These are phyloP conservation scores for Petunia hybrid DNA, from an alignment of 305 asterid species.

Conservation along the genomic window DNA sequence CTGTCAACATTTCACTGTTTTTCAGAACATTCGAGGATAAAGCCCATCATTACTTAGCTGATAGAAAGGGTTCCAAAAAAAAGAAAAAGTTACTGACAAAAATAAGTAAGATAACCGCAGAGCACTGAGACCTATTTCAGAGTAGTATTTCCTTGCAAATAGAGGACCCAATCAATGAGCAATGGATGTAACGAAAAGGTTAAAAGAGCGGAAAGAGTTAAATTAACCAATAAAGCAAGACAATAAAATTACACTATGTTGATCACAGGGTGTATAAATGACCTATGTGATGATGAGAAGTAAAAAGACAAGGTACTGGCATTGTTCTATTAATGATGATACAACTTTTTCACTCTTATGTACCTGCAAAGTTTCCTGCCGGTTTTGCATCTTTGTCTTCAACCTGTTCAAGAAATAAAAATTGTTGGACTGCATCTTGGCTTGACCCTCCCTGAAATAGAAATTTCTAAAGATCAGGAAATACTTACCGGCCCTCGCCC, in stretches of 20 bases:
- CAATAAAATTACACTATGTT: background rate
- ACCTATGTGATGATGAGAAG: constrained; percentile 26
- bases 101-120: background rate
- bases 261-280: background rate
- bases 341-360: constrained; percentile 16
- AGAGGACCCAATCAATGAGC: constrained; percentile 27
- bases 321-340: background rate
- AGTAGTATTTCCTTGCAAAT: constrained; percentile 29
- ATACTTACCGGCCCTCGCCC: constrained; percentile 64
- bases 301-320: background rate
- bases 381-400: constrained; percentile 61
- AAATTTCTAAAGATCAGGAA: constrained; percentile 21
- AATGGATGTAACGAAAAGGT: background rate
- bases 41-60: constrained; percentile 14
- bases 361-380: constrained; percentile 67
- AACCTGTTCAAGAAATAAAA: constrained; percentile 53
- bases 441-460: background rate
- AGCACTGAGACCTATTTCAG: background rate
- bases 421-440: background rate
- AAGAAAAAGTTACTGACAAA: background rate
- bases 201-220: background rate
- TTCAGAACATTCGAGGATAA: constrained; percentile 9
- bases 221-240: constrained; percentile 7
- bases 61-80: constrained; percentile 14
- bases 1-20: constrained; percentile 49